Evolutionary conservation across 2,329 filamentous ascomycete species (phyloP), one percentile per base, ranked within the genome.

Genomic region (Beauveria sp.): DNA sequence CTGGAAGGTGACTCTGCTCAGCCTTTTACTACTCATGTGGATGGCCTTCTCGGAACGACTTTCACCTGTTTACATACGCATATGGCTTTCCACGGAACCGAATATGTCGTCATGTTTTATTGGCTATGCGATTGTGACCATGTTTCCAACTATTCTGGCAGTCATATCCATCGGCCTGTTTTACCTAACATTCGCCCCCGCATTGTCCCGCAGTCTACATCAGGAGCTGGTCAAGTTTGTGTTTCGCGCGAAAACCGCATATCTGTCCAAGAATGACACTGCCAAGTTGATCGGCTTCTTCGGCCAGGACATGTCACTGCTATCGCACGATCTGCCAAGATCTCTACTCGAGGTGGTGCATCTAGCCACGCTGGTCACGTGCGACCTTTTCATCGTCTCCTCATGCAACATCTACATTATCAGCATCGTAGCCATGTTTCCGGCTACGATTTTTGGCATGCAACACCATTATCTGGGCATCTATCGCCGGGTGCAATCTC

Each of bases 401-500:
- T 62, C 67, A 0, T 63, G 69, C 48, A 68, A 67, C 5, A 65
- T 68, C 48, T 72, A 71, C 58, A 59, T 72, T 40, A 68, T 70
- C 6, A 55, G 70, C 9, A 68, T 67, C 1, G 60, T 68, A 7
- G 70, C 71, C 1, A 60, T 71, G 48, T 46, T 68, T 22, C 22
- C 66, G 18, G 34, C 63, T 12, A 46, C 64, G 0, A 60, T 73
- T 2, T 74, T 70, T 50, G 14, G 67, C 8, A 56, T 74, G 10
- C 71, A 73, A 45, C 67, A 66, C 18, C 69, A 70, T 31, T 75
- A 74, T 60, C 66, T 75, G 0, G 64, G 66, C 8, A 74, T 73
- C 2, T 74, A 73, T 1, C 64, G 74, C 1, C 75, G 76, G 62
- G 50, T 76, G 1, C 69, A 74, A 7, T 59, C 72, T 8, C 62